phyloP scores from a whole-genome alignment of 1,284 basidiomycete genomes.

The Cryptococcus maquisensis region DNA sequence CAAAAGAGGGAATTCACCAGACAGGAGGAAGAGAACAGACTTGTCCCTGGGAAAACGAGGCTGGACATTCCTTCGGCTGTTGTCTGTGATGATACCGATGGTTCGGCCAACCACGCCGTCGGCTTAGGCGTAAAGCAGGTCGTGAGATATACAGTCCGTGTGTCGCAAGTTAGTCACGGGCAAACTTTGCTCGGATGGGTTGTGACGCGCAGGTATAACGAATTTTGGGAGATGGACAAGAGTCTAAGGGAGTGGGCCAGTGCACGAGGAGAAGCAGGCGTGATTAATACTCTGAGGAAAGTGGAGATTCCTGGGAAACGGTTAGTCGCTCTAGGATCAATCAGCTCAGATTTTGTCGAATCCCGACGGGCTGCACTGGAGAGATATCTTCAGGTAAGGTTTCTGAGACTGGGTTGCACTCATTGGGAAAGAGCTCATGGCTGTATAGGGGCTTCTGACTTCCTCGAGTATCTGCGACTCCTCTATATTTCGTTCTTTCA shows the following conservation, averaged over 20 bases:
- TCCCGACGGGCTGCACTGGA: conserved; percentile 72
- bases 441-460: conserved; percentile 62
- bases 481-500: conserved; percentile 74
- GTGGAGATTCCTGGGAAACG: conserved; percentile 82
- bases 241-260: conserved; percentile 55
- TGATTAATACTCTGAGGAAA: conserved; percentile 56
- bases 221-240: conserved; percentile 85
- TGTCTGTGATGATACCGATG: conserved; percentile 61
- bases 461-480: conserved; percentile 75
- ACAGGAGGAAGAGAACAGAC: conserved; percentile 77
- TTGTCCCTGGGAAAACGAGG: conserved; percentile 71
- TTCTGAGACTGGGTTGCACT: background rate
- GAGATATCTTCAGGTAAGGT: conserved; percentile 76
- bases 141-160: conserved; percentile 86
- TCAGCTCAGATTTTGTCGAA: conserved; percentile 76
- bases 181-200: conserved; percentile 80
- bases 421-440: background rate
- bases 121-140: conserved; percentile 64
- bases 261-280: conserved; percentile 3
- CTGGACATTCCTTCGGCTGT: conserved; percentile 74
- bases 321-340: conserved; percentile 62
- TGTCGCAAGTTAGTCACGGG: conserved; percentile 75
- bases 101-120: conserved; percentile 29
- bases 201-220: conserved; percentile 85
- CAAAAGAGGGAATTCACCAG: conserved; percentile 87